Percentiles rank a stretch among this genome's conserved stretches.
phyloP scores from a whole-genome alignment of 139 green algal genomes.

The Chlamydomonas asymmetrica region DNA sequence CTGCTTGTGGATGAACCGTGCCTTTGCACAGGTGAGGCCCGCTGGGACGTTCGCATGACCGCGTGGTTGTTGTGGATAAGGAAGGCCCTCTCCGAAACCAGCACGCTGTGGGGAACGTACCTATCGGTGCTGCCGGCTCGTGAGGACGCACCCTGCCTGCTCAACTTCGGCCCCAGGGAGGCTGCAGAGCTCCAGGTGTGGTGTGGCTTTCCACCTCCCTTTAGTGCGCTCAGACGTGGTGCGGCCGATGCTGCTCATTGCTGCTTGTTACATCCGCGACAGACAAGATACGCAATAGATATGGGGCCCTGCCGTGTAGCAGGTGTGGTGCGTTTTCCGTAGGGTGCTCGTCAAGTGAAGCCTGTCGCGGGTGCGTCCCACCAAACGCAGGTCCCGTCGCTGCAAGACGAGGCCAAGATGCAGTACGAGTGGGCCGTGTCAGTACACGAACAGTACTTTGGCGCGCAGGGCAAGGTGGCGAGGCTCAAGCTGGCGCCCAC shows the following conservation, averaged over 20 bases:
- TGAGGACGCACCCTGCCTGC: slow-evolving; percentile 23
- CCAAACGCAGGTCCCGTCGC: not conserved
- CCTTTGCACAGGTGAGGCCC: slow-evolving; percentile 26
- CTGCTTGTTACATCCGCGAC: no score
- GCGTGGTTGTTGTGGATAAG: slow-evolving; percentile 41
- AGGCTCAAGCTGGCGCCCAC: not conserved
- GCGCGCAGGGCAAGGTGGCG: not conserved
- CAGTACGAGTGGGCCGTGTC: slow-evolving; percentile 7
- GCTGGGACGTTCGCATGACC: slow-evolving; percentile 47
- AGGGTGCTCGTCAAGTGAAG: no score
- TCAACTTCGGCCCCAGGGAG: slow-evolving; percentile 28
- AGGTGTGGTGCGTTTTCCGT: no score
- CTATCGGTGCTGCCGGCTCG: slow-evolving; percentile 5
- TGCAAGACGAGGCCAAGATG: slow-evolving; percentile 16
- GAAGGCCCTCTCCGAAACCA: slow-evolving; percentile 1
- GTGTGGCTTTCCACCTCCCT: no score
- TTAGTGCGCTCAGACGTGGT: no score
- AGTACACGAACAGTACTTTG: slow-evolving; percentile 20
- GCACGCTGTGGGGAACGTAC: slow-evolving; percentile 12
- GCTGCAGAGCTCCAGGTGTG: slow-evolving; percentile 17
- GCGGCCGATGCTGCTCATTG: no score
- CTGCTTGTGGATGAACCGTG: no score
- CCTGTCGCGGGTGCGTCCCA: no score
- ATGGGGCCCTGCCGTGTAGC: no score
- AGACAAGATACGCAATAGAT: no score